Base-by-base conservation (phyloP, 2,329 filamentous ascomycete genomes). In the Talaromyces piceae region DNA sequence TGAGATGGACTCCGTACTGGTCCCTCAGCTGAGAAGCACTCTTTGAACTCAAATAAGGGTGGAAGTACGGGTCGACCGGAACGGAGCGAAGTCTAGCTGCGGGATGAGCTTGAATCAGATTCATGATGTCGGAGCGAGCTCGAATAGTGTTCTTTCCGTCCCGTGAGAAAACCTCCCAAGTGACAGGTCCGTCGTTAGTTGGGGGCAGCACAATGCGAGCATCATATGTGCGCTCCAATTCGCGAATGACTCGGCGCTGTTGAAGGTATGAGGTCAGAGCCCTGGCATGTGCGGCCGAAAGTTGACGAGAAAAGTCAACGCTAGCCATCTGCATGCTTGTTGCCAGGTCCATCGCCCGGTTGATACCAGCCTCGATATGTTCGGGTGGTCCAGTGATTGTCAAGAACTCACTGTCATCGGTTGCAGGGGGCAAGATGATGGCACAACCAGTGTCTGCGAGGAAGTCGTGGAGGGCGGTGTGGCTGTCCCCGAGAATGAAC, bases 401-500 rank as follows among this genome's bases (percentile, higher is more conserved):
- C 44, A 97, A 80, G 39, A 82, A 83, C 61, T 95, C 88, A 44
- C 88, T 87, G 52, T 93, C 87, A 49, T 88, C 83, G 22, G 85
- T 82, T 23, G 77, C 77, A 6, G 89, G 81, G 49, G 84, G 91
- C 43, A 97, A 72, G 52, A 97, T 80, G 54, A 97, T 85, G 41
- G 87, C 82, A 69, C 93, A 98, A 56, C 91, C 91, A 52, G 93
- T 97, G 63, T 95, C 83, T 43, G 84, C 79, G 57, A 96, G 83
- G 75, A 98, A 96, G 43, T 95, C 83, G 52, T 96, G 83, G 28
- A 88, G 77, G 16, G 88, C 83, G 55, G 87, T 80, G 55, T 88
- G 90, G 55, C 84, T 81, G 55, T 91, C 84, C 47, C 91, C 91
- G 56, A 95, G 84, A 63, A 98, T 93, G 75, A 96, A 97, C 67